A percentile compares a stretch with the other conserved stretches of the same genome.
These are phyloP conservation scores for Colletotrichum godetiae DNA, from an alignment of 2,329 filamentous ascomycete genomes.

Conservation along the genomic window DNA sequence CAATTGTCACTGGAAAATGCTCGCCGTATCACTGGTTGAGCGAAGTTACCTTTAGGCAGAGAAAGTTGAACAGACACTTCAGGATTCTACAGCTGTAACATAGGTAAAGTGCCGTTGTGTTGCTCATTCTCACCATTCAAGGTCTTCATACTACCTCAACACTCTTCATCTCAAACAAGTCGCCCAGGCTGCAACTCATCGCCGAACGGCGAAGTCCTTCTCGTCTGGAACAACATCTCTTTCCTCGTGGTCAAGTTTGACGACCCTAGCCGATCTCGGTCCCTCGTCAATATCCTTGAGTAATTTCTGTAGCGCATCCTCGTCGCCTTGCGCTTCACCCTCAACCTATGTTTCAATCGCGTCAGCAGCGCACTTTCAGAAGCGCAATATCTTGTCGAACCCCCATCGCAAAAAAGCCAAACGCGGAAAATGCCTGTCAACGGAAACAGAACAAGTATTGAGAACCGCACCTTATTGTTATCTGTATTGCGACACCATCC, in stretches of 20 bases:
- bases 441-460: background rate
- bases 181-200: conserved; percentile 19
- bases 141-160: background rate
- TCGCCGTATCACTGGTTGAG: no score
- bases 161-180: background rate
- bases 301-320: conserved; percentile 74
- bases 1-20: no score
- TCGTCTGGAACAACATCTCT: conserved; percentile 76
- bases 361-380: conserved; percentile 13
- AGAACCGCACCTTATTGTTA: conserved; percentile 61
- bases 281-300: conserved; percentile 81
- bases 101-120: background rate
- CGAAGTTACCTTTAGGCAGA: background rate
- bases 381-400: background rate
- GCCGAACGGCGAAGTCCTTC: conserved; percentile 69
- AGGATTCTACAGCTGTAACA: background rate
- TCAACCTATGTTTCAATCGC: conserved; percentile 71
- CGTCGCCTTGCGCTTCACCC: conserved; percentile 86
- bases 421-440: background rate
- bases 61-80: background rate
- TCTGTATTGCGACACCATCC: conserved; percentile 72
- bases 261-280: conserved; percentile 77
- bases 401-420: background rate
- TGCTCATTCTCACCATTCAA: background rate
- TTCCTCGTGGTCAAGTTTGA: conserved; percentile 77